Conservation (phyloP, 139 green algal species). For the Gonium pectorale region DNA sequence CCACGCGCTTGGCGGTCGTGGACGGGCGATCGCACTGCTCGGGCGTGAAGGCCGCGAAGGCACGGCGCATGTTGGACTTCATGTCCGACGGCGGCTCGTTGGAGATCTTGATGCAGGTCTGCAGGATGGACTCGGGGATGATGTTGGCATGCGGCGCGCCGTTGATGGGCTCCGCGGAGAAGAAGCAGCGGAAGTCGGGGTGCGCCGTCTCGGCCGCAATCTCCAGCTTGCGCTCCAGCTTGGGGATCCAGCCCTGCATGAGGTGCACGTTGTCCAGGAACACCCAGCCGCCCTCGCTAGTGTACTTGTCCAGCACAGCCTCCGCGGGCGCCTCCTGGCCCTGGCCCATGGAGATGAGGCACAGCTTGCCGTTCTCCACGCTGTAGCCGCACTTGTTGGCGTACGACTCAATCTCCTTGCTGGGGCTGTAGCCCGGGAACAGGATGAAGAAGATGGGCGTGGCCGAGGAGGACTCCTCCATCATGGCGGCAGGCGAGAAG, state of each 20-base stretch:
- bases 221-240: conserved; percentile 89
- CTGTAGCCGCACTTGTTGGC: conserved; percentile 77
- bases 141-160: conserved; percentile 85
- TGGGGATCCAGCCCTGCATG: conserved; percentile 90
- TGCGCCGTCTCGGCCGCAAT: conserved; percentile 83
- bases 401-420: conserved; percentile 88
- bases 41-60: conserved; percentile 79
- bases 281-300: conserved; percentile 87
- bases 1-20: conserved; percentile 73
- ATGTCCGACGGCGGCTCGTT: conserved; percentile 91
- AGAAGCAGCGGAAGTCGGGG: conserved; percentile 92
- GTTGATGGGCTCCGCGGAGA: conserved; percentile 91
- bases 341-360: conserved; percentile 90
- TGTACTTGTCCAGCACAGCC: conserved; percentile 88
- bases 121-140: conserved; percentile 87
- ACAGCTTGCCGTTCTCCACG: conserved; percentile 83
- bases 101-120: conserved; percentile 86
- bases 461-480: conserved; percentile 75
- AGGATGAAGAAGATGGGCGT: conserved; percentile 94
- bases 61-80: conserved; percentile 90
- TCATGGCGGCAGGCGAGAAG: conserved; percentile 76
- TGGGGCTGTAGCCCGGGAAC: conserved; percentile 89
- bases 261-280: conserved; percentile 95
- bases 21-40: conserved; percentile 73
- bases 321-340: conserved; percentile 88